Evolutionary conservation across 768 basidiomycete genomes (phyloP).

Genomic region (Mycena alexandri): DNA sequence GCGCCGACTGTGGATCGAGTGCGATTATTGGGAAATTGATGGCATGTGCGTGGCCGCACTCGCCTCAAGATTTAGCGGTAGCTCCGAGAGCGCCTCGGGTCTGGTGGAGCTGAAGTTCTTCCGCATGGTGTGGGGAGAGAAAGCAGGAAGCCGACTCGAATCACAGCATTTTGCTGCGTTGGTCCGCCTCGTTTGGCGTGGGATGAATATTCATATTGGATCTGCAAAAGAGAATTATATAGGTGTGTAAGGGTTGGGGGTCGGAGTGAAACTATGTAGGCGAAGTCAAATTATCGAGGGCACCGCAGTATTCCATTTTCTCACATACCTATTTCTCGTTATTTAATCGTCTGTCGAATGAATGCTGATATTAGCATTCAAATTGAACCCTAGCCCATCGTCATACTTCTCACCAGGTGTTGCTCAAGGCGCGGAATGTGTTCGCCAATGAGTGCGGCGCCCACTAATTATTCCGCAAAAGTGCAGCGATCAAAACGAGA

Average conservation of each 20-base stretch:
- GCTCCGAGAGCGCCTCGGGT: not conserved
- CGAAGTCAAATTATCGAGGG: too few species aligned
- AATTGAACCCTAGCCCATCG: too few species aligned
- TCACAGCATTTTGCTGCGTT: not conserved
- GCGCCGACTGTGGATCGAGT: conserved; percentile 1
- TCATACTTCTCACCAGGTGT: too few species aligned
- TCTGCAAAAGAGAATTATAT: not conserved
- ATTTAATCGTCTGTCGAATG: too few species aligned
- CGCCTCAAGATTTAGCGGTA: not conserved
- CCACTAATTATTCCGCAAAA: too few species aligned
- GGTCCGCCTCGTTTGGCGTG: not conserved
- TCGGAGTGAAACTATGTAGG: too few species aligned
- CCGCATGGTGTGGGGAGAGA: conserved; percentile 7
- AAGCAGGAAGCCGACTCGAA: not conserved
- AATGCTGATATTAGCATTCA: too few species aligned
- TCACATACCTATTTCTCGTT: too few species aligned
- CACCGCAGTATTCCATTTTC: too few species aligned
- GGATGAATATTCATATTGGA: conserved; percentile 4
- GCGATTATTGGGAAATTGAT: not conserved
- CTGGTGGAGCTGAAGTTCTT: not conserved
- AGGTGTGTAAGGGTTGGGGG: not conserved
- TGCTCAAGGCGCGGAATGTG: too few species aligned
- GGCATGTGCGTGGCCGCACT: not conserved
- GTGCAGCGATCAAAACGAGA: too few species aligned
- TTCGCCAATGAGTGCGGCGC: too few species aligned